Conservation (phyloP, 2,329 filamentous ascomycete genomes). For the Ceratocystis smalleyi region DNA sequence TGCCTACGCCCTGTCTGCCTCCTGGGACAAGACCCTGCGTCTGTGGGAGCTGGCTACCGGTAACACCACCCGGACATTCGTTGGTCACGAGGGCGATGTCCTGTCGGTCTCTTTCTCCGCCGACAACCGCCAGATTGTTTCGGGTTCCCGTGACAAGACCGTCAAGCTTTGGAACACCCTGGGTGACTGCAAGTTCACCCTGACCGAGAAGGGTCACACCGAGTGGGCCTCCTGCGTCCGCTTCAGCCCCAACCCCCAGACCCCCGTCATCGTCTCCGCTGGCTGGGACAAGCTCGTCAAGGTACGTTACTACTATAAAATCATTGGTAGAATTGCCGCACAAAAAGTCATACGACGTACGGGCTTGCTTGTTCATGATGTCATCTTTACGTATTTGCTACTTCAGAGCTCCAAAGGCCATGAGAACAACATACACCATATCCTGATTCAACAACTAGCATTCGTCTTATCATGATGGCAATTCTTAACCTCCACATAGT, state of each 20-base stretch:
- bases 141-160: conserved; percentile 90
- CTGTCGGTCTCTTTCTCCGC: conserved; percentile 99
- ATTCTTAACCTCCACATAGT: neutral
- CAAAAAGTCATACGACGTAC: neutral
- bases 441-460: conserved; percentile 45
- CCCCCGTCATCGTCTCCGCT: conserved; percentile 96
- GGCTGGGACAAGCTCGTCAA: conserved; percentile 99
- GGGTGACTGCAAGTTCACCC: conserved; percentile 99
- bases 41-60: conserved; percentile 98
- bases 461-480: conserved; percentile 3
- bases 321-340: conserved; percentile 3
- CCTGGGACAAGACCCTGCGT: conserved; percentile 99
- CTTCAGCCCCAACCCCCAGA: conserved; percentile 99
- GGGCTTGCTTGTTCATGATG: conserved; percentile 57
- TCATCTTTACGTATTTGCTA: conserved; percentile 97
- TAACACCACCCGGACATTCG: conserved; percentile 93
- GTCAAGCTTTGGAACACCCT: conserved; percentile 99
- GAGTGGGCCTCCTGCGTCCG: conserved; percentile 99
- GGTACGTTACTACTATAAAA: conserved; percentile 46
- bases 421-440: conserved; percentile 95
- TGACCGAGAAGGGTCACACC: conserved; percentile 99
- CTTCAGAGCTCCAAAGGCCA: conserved; percentile 90
- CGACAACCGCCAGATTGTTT: conserved; percentile 99
- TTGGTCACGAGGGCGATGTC: conserved; percentile 98
- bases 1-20: conserved; percentile 95